Evolutionary conservation across 371 early-diverging fungal genomes (phyloP).

Genomic region (Lichtheimia corymbifera): DNA sequence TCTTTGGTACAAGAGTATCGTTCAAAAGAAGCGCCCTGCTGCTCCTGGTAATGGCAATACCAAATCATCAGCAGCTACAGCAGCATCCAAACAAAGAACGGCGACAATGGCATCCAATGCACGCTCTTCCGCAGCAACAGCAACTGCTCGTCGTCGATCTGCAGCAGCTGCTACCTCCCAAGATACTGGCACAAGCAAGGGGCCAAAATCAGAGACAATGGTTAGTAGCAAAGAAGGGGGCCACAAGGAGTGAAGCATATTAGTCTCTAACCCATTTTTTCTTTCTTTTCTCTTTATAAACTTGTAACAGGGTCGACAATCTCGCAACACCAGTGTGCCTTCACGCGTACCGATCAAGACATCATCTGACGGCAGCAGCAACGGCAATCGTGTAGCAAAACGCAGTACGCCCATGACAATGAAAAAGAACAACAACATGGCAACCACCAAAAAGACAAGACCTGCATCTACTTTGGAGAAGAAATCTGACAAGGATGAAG

Average conservation of each 20-base stretch:
- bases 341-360: too few species aligned
- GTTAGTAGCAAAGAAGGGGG: not conserved
- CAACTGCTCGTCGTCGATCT: not conserved
- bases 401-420: too few species aligned
- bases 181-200: not conserved
- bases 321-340: too few species aligned
- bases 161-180: constrained; percentile 4
- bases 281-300: too few species aligned
- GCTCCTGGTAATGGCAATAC: constrained; percentile 1
- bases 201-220: not conserved
- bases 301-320: too few species aligned
- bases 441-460: constrained; percentile 1
- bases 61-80: constrained; percentile 2
- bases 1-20: constrained; percentile 3
- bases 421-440: not conserved
- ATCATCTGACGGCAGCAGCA: too few species aligned
- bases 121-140: constrained; percentile 1
- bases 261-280: too few species aligned
- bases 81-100: not conserved
- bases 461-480: not conserved
- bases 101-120: constrained; percentile 11
- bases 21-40: not conserved
- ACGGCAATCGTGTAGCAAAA: too few species aligned
- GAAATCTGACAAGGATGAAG: not conserved
- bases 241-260: too few species aligned